Evolutionary conservation across 768 basidiomycete genomes (phyloP), one percentile per base, ranked within the genome.

Genomic region (Mrakia gelida): DNA sequence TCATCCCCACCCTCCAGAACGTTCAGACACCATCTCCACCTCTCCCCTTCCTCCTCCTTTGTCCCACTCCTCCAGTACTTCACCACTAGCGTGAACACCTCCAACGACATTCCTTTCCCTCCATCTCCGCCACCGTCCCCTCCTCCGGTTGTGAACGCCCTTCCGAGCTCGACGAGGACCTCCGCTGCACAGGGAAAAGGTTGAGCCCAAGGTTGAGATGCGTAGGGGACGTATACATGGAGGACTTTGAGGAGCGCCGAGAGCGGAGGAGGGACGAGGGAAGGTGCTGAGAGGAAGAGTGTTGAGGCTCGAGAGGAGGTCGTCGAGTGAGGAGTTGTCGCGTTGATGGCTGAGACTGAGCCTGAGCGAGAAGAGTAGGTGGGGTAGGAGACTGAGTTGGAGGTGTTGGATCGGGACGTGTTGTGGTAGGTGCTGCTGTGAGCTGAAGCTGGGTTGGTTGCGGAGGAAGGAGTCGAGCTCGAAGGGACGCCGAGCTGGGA

Each of bases 11-110:
- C 18, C 21, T 85, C 10, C 86, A 83, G 89, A 13, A 90, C 90
- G 80, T 88, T 88, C 80, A 89, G 89, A 81, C 91, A 92, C 92
- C 92, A 93, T 43, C 90, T 79, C 80, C 87, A 89, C 34, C 91
- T 88, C 78, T 89, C 89, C 15, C 90, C 85, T 74, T 87, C 88
- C 32, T 84, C 85, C 80, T 91, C 89, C 73, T 87, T 79, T 1
- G 86, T 87, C n/a, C 83, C 84, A 6, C 86, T 84, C 49, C 80
- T 84, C 91, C 91, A 92, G 13, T 88, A 87, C 80, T 87, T 88
- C 18, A 86, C 84, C 45, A 89, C 82, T 32, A 88, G 82, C 77
- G 91, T 90, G 80, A 91, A 92, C 0, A 88, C 84, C 74, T 91
- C 91, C 23, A 90, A 83, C 0, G 91, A 88, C 23, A 86, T 84